Percentiles rank a stretch among this genome's conserved stretches.
phyloP scores from a whole-genome alignment of 768 basidiomycete genomes.

The Leccinum broughii region DNA sequence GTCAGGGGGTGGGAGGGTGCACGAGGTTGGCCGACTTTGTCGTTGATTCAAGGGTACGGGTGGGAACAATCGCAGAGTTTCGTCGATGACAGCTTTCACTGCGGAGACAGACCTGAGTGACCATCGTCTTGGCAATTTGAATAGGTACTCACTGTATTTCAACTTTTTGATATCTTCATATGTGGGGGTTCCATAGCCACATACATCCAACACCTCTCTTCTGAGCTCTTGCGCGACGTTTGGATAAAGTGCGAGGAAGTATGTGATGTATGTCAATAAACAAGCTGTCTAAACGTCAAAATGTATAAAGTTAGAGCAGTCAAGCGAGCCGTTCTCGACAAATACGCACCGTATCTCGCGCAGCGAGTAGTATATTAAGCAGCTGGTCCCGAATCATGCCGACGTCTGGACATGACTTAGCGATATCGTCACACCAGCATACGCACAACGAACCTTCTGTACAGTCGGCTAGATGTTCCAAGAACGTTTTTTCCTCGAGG shows the following conservation, averaged over 20 bases:
- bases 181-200: conserved; percentile 52
- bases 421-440: background rate
- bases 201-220: conserved; percentile 58
- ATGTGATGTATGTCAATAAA: conserved; percentile 66
- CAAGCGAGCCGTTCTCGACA: background rate
- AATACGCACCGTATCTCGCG: conserved; percentile 68
- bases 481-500: conserved; percentile 57
- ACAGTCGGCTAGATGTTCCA: conserved; percentile 65
- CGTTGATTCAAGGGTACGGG: conserved; percentile 75
- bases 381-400: conserved; percentile 74
- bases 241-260: conserved; percentile 68
- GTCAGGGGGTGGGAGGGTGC: conserved; percentile 54
- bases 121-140: background rate
- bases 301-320: background rate
- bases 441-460: conserved; percentile 51
- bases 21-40: conserved; percentile 50
- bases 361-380: conserved; percentile 73
- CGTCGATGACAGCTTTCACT: conserved; percentile 80
- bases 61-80: conserved; percentile 75
- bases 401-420: conserved; percentile 45
- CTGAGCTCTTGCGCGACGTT: conserved; percentile 53
- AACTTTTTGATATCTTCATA: conserved; percentile 58
- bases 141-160: conserved; percentile 56
- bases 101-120: conserved; percentile 7
- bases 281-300: conserved; percentile 56